Percentiles rank a stretch among this genome's conserved stretches.
These are phyloP conservation scores for Colletotrichum spaethianum DNA, from an alignment of 2,329 filamentous ascomycete species.

Conservation along the genomic window DNA sequence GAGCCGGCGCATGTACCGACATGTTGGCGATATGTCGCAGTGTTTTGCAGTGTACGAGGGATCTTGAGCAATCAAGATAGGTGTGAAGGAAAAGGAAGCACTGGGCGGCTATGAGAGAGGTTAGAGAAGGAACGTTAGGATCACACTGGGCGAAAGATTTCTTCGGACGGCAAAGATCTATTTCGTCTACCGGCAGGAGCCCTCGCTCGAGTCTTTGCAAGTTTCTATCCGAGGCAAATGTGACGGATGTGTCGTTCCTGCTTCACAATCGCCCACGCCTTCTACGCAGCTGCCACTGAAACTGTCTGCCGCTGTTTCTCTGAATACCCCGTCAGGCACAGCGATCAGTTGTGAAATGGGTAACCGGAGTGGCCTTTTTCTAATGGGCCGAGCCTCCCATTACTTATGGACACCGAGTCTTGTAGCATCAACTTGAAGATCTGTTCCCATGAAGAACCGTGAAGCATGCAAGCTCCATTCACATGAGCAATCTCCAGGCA, in stretches of 20 bases:
- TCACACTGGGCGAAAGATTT: neutral
- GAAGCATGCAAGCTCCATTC: slow-evolving; percentile 37
- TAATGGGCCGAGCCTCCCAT: neutral
- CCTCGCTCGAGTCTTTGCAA: neutral
- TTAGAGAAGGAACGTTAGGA: too few relatives aligned
- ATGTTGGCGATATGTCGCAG: neutral
- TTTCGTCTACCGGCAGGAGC: neutral
- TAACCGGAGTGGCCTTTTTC: neutral
- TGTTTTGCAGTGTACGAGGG: too few relatives aligned
- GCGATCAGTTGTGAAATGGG: neutral
- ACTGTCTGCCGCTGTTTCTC: neutral
- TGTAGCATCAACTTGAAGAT: neutral
- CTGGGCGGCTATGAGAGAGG: neutral
- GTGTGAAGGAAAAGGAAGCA: neutral
- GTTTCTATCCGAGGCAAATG: neutral
- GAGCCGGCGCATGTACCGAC: neutral
- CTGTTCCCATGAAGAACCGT: too few relatives aligned
- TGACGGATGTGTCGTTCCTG: neutral
- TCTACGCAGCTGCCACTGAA: neutral
- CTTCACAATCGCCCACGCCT: neutral
- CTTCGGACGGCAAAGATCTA: neutral
- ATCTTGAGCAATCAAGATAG: neutral
- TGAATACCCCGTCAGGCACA: neutral
- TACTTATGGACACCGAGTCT: neutral
- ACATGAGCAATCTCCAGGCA: slow-evolving; percentile 81